Conservation (phyloP, 2,329 filamentous ascomycete genomes). For the Davidsoniella australis region DNA sequence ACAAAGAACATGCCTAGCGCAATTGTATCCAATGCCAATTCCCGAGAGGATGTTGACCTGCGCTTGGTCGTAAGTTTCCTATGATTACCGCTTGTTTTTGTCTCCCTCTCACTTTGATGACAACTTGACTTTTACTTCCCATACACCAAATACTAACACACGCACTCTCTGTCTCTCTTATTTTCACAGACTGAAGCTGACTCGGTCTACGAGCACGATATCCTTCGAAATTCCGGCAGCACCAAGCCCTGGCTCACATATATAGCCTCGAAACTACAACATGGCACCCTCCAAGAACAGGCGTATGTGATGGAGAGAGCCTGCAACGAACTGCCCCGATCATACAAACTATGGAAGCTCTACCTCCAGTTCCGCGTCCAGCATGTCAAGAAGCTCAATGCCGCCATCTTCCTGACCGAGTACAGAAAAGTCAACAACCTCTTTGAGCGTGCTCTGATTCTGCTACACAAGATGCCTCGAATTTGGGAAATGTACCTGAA, state of each 20-base stretch:
- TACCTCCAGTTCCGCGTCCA: constrained; percentile 75
- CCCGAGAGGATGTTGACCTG: constrained; percentile 20
- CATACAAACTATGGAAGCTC: constrained; percentile 98
- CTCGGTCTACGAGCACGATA: constrained; percentile 89
- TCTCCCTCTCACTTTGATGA: neutral
- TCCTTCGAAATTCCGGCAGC: constrained; percentile 67
- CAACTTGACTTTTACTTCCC: no score
- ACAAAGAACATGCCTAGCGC: constrained; percentile 6
- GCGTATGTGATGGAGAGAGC: constrained; percentile 78
- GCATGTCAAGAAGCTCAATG: constrained; percentile 68
- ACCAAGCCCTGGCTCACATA: constrained; percentile 93
- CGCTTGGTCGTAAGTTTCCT: constrained; percentile 29
- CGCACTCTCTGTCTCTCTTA: constrained; percentile 15
- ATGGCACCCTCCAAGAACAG: constrained; percentile 74
- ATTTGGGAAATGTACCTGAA: constrained; percentile 97
- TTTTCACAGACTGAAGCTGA: constrained; percentile 63
- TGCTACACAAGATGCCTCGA: constrained; percentile 95
- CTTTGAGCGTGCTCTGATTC: constrained; percentile 79
- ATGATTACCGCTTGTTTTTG: constrained; percentile 6
- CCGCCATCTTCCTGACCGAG: constrained; percentile 60
- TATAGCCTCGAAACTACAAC: constrained; percentile 74
- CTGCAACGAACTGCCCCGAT: constrained; percentile 74
- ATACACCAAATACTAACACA: constrained; percentile 7
- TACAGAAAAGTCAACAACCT: constrained; percentile 88
- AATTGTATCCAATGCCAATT: neutral